These are phyloP conservation scores for Cenchrus fungigraminus DNA, from an alignment of 176 grass and related monocot genomes.

Conservation along the genomic window DNA sequence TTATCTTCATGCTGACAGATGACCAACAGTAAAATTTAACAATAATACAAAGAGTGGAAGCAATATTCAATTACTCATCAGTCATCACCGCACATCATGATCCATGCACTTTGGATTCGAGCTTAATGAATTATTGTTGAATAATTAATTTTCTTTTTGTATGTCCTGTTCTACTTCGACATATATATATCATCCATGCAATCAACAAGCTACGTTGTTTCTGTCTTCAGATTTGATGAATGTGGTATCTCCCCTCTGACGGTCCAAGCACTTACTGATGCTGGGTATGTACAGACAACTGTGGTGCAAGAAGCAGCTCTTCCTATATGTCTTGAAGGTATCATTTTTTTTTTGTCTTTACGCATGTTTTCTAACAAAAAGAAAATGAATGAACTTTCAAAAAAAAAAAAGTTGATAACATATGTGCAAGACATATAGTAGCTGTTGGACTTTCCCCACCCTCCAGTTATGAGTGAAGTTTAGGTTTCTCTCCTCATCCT, in stretches of 20 bases:
- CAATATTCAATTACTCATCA: not conserved
- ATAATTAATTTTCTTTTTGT: constrained; percentile 15
- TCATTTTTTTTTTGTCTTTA: constrained; percentile 4
- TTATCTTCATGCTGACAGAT: not conserved
- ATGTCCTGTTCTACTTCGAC: not conserved
- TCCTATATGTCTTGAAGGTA: constrained; percentile 89
- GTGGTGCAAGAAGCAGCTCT: constrained; percentile 86
- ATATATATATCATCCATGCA: constrained; percentile 24
- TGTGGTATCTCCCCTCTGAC: constrained; percentile 64
- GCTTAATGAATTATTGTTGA: constrained; percentile 21
- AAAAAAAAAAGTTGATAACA: not conserved
- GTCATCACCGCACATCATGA: not conserved
- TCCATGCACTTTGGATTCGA: not conserved
- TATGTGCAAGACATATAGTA: not conserved
- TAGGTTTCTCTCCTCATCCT: constrained; percentile 8
- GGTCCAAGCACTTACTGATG: constrained; percentile 80
- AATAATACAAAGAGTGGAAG: not conserved
- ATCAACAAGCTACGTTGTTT: constrained; percentile 7
- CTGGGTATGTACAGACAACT: constrained; percentile 83
- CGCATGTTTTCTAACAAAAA: not conserved
- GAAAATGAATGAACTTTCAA: not conserved
- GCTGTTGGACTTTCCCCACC: too few species aligned
- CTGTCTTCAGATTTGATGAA: constrained; percentile 48
- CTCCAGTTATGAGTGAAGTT: not conserved
- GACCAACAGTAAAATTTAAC: constrained; percentile 10